These are phyloP conservation scores for Fusarium pseudonygamai DNA, from an alignment of 2,329 filamentous ascomycete genomes.

Conservation along the genomic window DNA sequence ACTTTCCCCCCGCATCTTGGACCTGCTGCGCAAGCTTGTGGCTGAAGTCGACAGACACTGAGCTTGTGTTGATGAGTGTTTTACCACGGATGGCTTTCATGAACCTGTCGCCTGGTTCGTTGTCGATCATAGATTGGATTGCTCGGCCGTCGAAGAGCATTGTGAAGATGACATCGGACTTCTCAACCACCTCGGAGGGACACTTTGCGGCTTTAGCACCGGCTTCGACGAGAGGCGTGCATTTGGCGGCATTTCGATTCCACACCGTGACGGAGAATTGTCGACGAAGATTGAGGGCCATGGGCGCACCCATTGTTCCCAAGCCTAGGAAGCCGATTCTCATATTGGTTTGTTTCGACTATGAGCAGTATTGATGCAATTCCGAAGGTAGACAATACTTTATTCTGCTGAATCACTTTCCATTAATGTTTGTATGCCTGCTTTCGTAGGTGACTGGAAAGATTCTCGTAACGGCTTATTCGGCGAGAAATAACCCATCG, in stretches of 20 bases:
- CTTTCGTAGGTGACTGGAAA: too few species aligned
- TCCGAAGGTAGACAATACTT: background rate
- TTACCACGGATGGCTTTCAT: background rate
- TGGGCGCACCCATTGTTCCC: background rate
- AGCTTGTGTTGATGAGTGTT: background rate
- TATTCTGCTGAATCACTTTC: too few species aligned
- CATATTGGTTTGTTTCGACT: rapidly evolving
- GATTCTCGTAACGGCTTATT: too few species aligned
- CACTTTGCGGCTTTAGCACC: background rate
- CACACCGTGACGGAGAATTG: background rate
- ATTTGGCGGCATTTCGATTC: background rate
- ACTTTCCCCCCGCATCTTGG: rapidly evolving
- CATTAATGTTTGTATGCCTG: too few species aligned
- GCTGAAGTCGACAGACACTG: background rate
- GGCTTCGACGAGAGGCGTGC: rapidly evolving
- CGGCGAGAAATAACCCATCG: rapidly evolving
- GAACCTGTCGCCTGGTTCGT: background rate
- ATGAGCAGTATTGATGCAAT: rapidly evolving
- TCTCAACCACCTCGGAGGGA: background rate
- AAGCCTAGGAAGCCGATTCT: background rate
- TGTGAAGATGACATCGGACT: background rate
- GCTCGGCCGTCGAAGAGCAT: background rate
- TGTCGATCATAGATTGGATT: background rate
- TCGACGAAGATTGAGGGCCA: background rate
- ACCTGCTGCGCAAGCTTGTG: background rate